Evolutionary conservation across 345 rosid genomes (phyloP), one percentile per base, ranked within the genome.

Genomic region (Populus ilicifolia): DNA sequence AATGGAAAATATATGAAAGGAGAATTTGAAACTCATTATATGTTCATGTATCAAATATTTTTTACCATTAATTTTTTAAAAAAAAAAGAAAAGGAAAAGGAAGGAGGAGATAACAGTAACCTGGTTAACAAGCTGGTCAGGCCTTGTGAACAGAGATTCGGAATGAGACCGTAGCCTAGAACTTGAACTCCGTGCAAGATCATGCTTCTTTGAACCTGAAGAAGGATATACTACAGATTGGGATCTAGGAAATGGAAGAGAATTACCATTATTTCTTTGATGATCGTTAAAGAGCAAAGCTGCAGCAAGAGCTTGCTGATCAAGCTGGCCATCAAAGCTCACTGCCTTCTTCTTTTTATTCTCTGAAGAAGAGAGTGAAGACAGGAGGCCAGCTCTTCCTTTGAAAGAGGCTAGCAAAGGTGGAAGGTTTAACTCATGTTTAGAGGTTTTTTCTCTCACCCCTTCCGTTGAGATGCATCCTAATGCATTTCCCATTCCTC

Each of bases 241-340:
- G 56, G 84, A 84, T 73, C 84, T 71, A 11, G 46, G 77, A 54
- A 84, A 63, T 20, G 80, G 76, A 38, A 76, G 20, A 44, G 50
- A 46, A 46, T 46, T 46, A 14, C 52, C 36, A 18, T 81, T 71
- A 70, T 75, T 75, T n/a, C 36, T 77, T 50, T 71, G 84, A 54
- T 79, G 82, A 33, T 78, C 79, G 38, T 79, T 76, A 66, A 82
- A 71, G 1, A 80, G 80, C 78, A 83, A 43, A 62, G 83, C 81
- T 23, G 87, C 86, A 23, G 80, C 80, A 25, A 77, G 12, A 23
- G 88, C 85, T 73, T 83, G 84, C 63, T 83, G 77, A 1, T 29
- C 54, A 59, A 73, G 17, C 36, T 17, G 41, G 14, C 36, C 44
- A 13, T 73, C 69, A 62, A 54, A 65, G 18, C 36, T 41, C 44